These are phyloP conservation scores for Botryotinia globosa DNA, from an alignment of 2,329 filamentous ascomycete species.

Conservation along the genomic window DNA sequence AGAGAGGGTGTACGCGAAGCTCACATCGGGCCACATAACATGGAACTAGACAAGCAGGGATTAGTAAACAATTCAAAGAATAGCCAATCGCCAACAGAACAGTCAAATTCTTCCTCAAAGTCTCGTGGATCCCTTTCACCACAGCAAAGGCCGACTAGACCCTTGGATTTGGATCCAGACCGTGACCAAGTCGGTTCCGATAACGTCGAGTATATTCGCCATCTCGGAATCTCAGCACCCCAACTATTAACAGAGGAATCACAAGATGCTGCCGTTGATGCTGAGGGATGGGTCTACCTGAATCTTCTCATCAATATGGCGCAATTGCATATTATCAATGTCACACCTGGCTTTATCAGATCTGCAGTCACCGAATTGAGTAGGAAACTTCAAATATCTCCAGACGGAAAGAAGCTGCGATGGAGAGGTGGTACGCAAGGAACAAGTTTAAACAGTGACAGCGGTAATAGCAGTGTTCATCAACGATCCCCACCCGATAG, in stretches of 20 bases:
- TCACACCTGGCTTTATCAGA: constrained; percentile 74
- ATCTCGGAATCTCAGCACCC: constrained; percentile 65
- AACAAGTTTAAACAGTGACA: constrained; percentile 65
- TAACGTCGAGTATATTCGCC: constrained; percentile 76
- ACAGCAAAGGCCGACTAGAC: constrained; percentile 75
- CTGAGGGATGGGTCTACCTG: constrained; percentile 77
- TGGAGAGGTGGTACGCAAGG: constrained; percentile 70
- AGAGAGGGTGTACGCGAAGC: constrained; percentile 43
- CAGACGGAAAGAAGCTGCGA: constrained; percentile 73
- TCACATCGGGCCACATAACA: constrained; percentile 37
- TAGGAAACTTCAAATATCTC: constrained; percentile 72
- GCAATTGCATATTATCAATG: constrained; percentile 80
- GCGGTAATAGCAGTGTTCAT: constrained; percentile 49
- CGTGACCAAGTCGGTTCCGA: constrained; percentile 72
- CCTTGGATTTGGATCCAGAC: constrained; percentile 73
- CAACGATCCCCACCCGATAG: constrained; percentile 40
- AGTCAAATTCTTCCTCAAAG: constrained; percentile 22
- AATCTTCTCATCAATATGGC: constrained; percentile 79
- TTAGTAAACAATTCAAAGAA: constrained; percentile 31
- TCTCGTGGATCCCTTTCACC: constrained; percentile 40
- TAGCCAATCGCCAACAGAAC: constrained; percentile 1
- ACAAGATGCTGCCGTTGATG: constrained; percentile 56
- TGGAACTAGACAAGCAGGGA: constrained; percentile 26
- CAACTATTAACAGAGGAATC: constrained; percentile 49
- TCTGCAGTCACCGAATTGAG: constrained; percentile 68